These are phyloP conservation scores for Alternaria triticina DNA, from an alignment of 2,329 filamentous ascomycete species.

Conservation along the genomic window DNA sequence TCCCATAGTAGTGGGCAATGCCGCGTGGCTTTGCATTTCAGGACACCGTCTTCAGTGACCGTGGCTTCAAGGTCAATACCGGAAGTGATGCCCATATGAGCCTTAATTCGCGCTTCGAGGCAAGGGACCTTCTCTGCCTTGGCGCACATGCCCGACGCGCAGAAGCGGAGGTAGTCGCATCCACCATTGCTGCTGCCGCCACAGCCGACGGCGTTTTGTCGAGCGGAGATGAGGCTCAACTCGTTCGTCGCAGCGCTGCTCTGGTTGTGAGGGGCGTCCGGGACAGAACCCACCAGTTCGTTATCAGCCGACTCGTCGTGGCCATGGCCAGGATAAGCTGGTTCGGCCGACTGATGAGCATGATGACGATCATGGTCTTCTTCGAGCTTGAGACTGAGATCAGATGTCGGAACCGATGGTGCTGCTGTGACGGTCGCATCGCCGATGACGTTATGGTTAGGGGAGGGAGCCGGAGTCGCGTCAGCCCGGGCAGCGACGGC, in stretches of 20 bases:
- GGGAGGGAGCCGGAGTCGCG: neutral
- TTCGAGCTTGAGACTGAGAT: neutral
- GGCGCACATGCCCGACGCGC: constrained; percentile 1
- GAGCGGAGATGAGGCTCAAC: neutral
- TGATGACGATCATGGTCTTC: no score
- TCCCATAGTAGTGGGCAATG: neutral
- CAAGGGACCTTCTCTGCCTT: neutral
- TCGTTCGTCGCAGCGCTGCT: neutral
- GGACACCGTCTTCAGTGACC: neutral
- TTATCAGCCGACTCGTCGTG: neutral
- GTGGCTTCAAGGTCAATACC: neutral
- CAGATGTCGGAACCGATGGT: neutral
- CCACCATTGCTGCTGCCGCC: constrained; percentile 2
- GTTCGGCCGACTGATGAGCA: neutral
- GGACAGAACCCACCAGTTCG: neutral
- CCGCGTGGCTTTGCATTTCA: neutral
- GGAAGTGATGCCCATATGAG: constrained; percentile 1
- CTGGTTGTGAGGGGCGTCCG: neutral
- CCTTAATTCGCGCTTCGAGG: neutral
- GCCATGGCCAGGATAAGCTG: neutral
- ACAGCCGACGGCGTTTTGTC: neutral
- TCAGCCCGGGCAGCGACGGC: neutral
- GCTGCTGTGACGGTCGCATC: neutral
- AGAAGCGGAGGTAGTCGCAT: constrained; percentile 4
- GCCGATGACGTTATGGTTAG: neutral